Evolutionary conservation across 306 rosid genomes (phyloP).

Genomic region (Lathyrus oleraceus): DNA sequence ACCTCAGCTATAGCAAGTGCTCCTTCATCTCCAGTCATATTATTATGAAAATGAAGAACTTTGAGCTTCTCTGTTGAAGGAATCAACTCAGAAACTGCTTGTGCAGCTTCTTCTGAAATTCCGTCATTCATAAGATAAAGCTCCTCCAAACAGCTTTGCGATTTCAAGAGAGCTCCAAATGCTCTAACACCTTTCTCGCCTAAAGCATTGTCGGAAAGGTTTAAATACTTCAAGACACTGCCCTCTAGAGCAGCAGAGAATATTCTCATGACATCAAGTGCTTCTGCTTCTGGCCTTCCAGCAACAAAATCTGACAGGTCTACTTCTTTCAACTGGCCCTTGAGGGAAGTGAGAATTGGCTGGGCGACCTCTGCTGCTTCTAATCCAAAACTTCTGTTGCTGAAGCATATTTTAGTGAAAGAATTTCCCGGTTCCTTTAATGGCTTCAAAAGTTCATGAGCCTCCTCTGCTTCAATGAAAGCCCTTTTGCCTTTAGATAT

Average conservation of each 20-base stretch:
- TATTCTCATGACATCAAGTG: constrained; percentile 73
- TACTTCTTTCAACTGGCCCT: constrained; percentile 75
- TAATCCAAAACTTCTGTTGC: constrained; percentile 83
- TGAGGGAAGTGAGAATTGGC: constrained; percentile 67
- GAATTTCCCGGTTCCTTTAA: constrained; percentile 67
- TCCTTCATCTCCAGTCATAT: constrained; percentile 88
- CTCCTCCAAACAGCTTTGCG: constrained; percentile 73
- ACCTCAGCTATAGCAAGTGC: constrained; percentile 72
- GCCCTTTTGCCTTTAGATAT: constrained; percentile 73
- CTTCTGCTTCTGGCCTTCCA: constrained; percentile 83
- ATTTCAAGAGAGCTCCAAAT: constrained; percentile 74
- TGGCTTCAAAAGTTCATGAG: constrained; percentile 67
- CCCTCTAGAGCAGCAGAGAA: constrained; percentile 80
- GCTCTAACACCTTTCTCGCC: constrained; percentile 96
- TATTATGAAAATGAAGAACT: constrained; percentile 78
- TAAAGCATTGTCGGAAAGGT: constrained; percentile 85
- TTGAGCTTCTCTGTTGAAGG: constrained; percentile 78
- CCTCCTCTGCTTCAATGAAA: constrained; percentile 84
- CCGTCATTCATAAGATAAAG: constrained; percentile 88
- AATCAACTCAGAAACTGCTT: constrained; percentile 73
- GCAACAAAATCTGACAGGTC: constrained; percentile 86
- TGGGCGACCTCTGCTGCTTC: constrained; percentile 70
- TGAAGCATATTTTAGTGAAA: constrained; percentile 90
- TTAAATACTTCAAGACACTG: constrained; percentile 60
- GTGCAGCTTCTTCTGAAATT: constrained; percentile 87